phyloP scores from a whole-genome alignment of 768 basidiomycete species.

The Cyclocybe aegerita region DNA sequence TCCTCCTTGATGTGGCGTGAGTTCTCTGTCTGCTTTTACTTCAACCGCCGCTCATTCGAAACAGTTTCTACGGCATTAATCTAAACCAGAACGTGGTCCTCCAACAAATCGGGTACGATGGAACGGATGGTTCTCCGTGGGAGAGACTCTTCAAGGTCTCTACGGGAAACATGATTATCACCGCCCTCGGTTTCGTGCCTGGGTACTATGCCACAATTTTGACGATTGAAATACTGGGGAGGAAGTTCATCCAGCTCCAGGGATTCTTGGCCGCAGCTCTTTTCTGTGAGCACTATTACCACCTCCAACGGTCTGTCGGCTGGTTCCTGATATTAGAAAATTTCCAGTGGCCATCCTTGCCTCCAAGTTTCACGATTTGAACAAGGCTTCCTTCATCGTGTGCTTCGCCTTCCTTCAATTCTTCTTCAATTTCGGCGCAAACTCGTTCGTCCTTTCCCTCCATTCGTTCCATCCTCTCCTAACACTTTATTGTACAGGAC shows the following conservation, averaged over 20 bases:
- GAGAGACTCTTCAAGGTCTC: slow-evolving; percentile 65
- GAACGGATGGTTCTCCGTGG: slow-evolving; percentile 56
- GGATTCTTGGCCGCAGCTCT: slow-evolving; percentile 73
- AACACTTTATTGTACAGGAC: slow-evolving; percentile 31
- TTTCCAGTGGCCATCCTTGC: slow-evolving; percentile 64
- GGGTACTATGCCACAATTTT: slow-evolving; percentile 72
- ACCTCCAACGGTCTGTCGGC: neutral
- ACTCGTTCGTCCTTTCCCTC: slow-evolving; percentile 42
- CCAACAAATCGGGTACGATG: slow-evolving; percentile 68
- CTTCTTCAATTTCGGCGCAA: slow-evolving; percentile 84
- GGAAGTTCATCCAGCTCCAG: slow-evolving; percentile 74
- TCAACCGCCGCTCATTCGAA: neutral
- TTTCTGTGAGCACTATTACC: slow-evolving; percentile 45
- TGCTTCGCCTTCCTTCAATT: slow-evolving; percentile 75
- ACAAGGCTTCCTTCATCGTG: slow-evolving; percentile 63
- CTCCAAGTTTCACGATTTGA: slow-evolving; percentile 56
- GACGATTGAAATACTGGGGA: slow-evolving; percentile 69
- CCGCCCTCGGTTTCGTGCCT: slow-evolving; percentile 75
- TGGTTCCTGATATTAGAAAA: neutral
- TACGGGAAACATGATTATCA: slow-evolving; percentile 70
- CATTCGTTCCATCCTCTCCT: neutral
- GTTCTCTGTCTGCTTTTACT: slow-evolving; percentile 1
- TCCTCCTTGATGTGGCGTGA: slow-evolving; percentile 72
- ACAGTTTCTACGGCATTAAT: slow-evolving; percentile 73
- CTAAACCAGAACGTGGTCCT: slow-evolving; percentile 78